These are phyloP conservation scores for Fusarium sacchari DNA, from an alignment of 2,329 filamentous ascomycete species.

Conservation along the genomic window DNA sequence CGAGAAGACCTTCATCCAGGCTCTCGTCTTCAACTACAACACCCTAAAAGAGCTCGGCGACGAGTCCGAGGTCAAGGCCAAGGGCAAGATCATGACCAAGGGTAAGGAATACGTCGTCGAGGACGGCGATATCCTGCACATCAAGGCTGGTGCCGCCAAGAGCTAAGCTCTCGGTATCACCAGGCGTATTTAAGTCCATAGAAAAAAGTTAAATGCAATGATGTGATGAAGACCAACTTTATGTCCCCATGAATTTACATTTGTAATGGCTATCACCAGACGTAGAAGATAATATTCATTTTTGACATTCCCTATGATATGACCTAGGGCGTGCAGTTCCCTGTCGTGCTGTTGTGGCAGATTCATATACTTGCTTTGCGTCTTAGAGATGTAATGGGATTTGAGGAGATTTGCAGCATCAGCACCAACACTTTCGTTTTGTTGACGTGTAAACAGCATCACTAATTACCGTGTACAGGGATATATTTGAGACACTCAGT, in stretches of 20 bases:
- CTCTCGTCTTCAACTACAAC: slow-evolving; percentile 89
- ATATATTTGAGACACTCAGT: not conserved
- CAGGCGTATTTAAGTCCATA: slow-evolving; percentile 14
- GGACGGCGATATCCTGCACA: slow-evolving; percentile 83
- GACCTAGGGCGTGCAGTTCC: not conserved
- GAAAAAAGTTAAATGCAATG: slow-evolving; percentile 41
- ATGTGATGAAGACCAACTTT: slow-evolving; percentile 26
- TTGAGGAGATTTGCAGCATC: not conserved
- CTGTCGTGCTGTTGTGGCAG: not conserved
- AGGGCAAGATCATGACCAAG: slow-evolving; percentile 98
- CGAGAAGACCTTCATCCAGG: slow-evolving; percentile 99
- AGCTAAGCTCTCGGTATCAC: slow-evolving; percentile 54
- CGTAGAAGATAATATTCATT: not conserved
- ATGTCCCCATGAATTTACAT: not conserved
- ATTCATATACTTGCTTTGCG: not conserved
- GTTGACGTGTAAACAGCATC: not conserved
- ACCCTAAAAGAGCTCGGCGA: slow-evolving; percentile 87
- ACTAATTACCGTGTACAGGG: too few relatives aligned
- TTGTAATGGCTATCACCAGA: not conserved
- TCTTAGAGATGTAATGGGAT: not conserved
- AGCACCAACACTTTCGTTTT: not conserved
- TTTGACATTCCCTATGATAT: too few relatives aligned
- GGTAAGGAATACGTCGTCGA: slow-evolving; percentile 95
- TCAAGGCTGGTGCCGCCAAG: slow-evolving; percentile 90
- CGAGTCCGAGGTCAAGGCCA: slow-evolving; percentile 87